Evolutionary conservation across 2,329 filamentous ascomycete genomes (phyloP), one percentile per base, ranked within the genome.

Genomic region (Ustulina deusta): DNA sequence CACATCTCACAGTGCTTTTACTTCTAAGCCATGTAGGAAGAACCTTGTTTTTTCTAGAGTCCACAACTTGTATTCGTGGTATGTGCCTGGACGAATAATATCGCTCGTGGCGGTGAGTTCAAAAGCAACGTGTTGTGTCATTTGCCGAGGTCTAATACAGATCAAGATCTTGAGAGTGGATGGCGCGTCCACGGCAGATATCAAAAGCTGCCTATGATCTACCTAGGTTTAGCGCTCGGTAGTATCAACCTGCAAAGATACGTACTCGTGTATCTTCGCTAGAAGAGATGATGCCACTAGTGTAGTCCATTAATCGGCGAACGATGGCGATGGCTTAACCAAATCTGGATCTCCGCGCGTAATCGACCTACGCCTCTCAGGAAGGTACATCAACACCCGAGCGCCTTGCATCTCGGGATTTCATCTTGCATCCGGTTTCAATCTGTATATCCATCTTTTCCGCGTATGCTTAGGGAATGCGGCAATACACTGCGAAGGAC

Each of bases 401-500:
- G 32, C 61, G 52, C 32, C 57, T 62, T 62, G 62, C 66, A 51
- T 56, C 46, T 61, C 56, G 44, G 61, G 52, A 61, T 58, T 56
- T 44, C 36, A 63, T 20, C 63, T n/a, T 66, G 60, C 59, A 66
- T 66, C 60, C 59, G 58, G 42, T 52, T 22, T 32, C 17, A 34
- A 42, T 27, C 22, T 59, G 3, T 7, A 48, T 17, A 34, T 22
- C 49, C 40, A 38, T 63, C 25, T 32, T 52, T 52, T 51, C 32
- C 27, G 10, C 27, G 25, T 29, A 29, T 36, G 6, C 44, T 20
- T 36, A 40, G 20, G 17, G 38, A 68, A 56, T 17, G 49, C 34
- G 68, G 68, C 61, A 70, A 70, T 57, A 70, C 32, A 65, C 65
- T 68, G 68, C 68, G 68, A 70, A 52, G 46, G 15, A 58, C 46